phyloP scores from a whole-genome alignment of 2,329 filamentous ascomycete genomes.

The Fusarium hainanense region DNA sequence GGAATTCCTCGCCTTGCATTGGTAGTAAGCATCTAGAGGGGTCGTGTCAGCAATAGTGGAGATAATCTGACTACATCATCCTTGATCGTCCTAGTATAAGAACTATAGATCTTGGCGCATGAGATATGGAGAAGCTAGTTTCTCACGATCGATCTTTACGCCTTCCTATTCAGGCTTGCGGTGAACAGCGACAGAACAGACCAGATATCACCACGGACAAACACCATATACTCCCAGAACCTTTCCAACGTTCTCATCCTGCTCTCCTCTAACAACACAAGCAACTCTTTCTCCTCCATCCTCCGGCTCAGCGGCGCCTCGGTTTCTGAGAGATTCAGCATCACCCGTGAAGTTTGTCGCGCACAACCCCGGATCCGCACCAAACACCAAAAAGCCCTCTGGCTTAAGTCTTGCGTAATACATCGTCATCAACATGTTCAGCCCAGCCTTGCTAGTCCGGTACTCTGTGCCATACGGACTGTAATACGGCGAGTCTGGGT shows the following conservation, averaged over 20 bases:
- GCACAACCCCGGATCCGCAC: constrained; percentile 10
- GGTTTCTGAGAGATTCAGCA: not conserved
- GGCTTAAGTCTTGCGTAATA: not conserved
- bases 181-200: not conserved
- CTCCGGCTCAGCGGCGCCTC: constrained; percentile 1
- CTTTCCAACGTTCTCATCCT: constrained; percentile 1
- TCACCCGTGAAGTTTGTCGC: constrained; percentile 10
- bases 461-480: not conserved
- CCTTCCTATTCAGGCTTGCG: not conserved
- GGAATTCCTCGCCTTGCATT: not conserved
- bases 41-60: not conserved
- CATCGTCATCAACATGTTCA: constrained; percentile 20
- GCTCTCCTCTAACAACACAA: not conserved
- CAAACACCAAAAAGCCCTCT: constrained; percentile 10
- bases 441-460: constrained; percentile 9
- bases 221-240: not conserved
- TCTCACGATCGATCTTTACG: not conserved
- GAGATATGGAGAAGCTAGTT: not conserved
- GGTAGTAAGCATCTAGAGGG: not conserved
- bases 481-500: not conserved
- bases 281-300: constrained; percentile 8
- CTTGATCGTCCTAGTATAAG: not conserved
- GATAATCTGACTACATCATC: not conserved
- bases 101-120: not conserved
- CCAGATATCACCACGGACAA: not conserved